Evolutionary conservation across 768 basidiomycete species (phyloP).

Genomic region (Arthromyces matolae): DNA sequence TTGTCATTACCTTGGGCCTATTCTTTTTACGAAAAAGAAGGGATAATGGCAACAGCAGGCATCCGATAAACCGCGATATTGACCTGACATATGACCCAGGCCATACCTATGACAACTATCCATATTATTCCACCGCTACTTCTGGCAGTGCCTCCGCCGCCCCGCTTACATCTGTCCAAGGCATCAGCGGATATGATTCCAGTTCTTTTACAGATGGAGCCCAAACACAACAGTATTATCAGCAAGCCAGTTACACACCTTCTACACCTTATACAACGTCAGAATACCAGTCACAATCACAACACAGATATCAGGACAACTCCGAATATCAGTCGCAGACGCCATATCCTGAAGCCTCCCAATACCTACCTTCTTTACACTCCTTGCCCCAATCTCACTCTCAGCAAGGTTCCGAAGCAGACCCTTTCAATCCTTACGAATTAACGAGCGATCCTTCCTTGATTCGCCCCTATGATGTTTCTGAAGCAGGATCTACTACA

Average conservation of each 20-base stretch:
- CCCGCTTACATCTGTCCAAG: slow-evolving; percentile 5
- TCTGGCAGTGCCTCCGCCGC: slow-evolving; percentile 12
- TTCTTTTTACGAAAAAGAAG: slow-evolving; percentile 44
- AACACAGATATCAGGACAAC: slow-evolving; percentile 15
- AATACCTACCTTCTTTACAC: slow-evolving; percentile 10
- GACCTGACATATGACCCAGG: slow-evolving; percentile 38
- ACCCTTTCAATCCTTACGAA: slow-evolving; percentile 23
- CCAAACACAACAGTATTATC: slow-evolving; percentile 12
- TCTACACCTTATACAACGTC: slow-evolving; percentile 6
- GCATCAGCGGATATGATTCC: slow-evolving; percentile 8
- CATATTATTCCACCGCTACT: slow-evolving; percentile 27
- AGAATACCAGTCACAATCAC: slow-evolving; percentile 1
- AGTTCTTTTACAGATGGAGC: slow-evolving; percentile 26
- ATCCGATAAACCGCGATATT: slow-evolving; percentile 29
- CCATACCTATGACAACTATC: slow-evolving; percentile 20
- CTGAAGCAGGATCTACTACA: slow-evolving; percentile 19
- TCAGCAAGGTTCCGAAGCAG: slow-evolving; percentile 20
- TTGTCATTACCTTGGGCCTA: slow-evolving; percentile 44
- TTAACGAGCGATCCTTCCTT: slow-evolving; percentile 17
- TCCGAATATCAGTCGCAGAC: slow-evolving; percentile 20
- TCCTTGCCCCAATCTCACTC: slow-evolving; percentile 20
- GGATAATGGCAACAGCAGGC: slow-evolving; percentile 24
- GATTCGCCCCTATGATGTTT: slow-evolving; percentile 20
- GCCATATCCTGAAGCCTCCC: slow-evolving; percentile 18
- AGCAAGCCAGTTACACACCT: slow-evolving; percentile 12